A percentile compares a stretch with the other conserved stretches of the same genome.
Evolutionary conservation across 441 rosid genomes (phyloP).

Genomic region (Biscutella laevigata): DNA sequence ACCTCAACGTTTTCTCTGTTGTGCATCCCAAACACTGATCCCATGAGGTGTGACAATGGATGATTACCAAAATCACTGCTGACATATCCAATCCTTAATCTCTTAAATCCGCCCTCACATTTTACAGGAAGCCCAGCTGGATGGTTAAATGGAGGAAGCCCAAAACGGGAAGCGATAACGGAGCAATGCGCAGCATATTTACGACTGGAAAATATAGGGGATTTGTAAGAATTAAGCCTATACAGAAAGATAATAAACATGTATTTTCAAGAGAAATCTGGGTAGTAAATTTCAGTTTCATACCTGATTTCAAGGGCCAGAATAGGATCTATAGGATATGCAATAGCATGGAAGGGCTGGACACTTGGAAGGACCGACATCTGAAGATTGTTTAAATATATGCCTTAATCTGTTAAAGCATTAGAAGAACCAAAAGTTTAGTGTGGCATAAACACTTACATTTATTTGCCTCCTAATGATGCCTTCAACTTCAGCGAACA

Average conservation of each 20-base stretch:
- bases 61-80: constrained; percentile 99
- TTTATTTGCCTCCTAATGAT: constrained; percentile 81
- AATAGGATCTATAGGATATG: constrained; percentile 89
- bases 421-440: neutral
- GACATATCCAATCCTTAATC: constrained; percentile 86
- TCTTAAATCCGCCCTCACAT: constrained; percentile 54
- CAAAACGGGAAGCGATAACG: constrained; percentile 79
- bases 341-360: constrained; percentile 99
- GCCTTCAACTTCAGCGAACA: constrained; percentile 83
- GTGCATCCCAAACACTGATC: constrained; percentile 98
- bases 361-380: constrained; percentile 91
- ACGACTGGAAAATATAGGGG: constrained; percentile 46
- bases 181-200: constrained; percentile 96
- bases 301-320: constrained; percentile 98
- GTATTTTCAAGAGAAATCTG: neutral
- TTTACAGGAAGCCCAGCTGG: constrained; percentile 61
- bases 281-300: neutral
- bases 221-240: neutral
- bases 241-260: neutral
- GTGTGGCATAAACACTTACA: constrained; percentile 33
- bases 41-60: constrained; percentile 98
- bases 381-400: constrained; percentile 32
- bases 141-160: constrained; percentile 64
- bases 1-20: constrained; percentile 83
- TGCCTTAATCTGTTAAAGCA: neutral